phyloP scores from a whole-genome alignment of 441 rosid species.

The Erodium trifolium region DNA sequence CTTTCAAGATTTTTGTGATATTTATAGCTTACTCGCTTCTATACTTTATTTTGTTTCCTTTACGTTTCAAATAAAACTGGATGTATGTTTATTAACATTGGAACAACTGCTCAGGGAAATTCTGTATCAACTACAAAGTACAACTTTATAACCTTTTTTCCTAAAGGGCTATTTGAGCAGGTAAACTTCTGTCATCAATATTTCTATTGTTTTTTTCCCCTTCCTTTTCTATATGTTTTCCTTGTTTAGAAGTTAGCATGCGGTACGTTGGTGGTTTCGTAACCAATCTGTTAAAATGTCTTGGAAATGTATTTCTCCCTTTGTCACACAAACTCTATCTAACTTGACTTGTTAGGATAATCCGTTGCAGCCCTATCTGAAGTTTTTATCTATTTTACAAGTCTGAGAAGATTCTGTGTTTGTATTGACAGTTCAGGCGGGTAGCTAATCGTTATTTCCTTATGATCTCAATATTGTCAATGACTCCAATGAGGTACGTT shows the following conservation, averaged over 20 bases:
- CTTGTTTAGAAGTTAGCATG: neutral
- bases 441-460: constrained; percentile 94
- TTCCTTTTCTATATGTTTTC: constrained; percentile 5
- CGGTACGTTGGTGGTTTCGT: neutral
- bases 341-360: neutral
- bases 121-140: constrained; percentile 94
- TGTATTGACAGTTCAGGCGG: constrained; percentile 90
- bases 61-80: constrained; percentile 10
- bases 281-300: constrained; percentile 1
- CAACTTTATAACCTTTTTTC: constrained; percentile 84
- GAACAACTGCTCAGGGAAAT: constrained; percentile 60
- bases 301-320: neutral
- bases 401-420: constrained; percentile 31
- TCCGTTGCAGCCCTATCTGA: neutral
- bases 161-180: constrained; percentile 97
- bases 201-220: neutral
- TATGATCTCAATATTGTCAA: constrained; percentile 79
- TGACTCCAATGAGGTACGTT: constrained; percentile 81
- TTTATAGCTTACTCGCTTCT: neutral
- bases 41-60: neutral
- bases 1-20: constrained; percentile 4
- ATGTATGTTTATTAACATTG: constrained; percentile 20
- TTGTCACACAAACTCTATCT: neutral
- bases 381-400: constrained; percentile 10
- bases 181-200: constrained; percentile 28